A percentile compares a stretch with the other conserved stretches of the same genome.
phyloP scores from a whole-genome alignment of 768 basidiomycete species.

The Xanthoconium stramineum region DNA sequence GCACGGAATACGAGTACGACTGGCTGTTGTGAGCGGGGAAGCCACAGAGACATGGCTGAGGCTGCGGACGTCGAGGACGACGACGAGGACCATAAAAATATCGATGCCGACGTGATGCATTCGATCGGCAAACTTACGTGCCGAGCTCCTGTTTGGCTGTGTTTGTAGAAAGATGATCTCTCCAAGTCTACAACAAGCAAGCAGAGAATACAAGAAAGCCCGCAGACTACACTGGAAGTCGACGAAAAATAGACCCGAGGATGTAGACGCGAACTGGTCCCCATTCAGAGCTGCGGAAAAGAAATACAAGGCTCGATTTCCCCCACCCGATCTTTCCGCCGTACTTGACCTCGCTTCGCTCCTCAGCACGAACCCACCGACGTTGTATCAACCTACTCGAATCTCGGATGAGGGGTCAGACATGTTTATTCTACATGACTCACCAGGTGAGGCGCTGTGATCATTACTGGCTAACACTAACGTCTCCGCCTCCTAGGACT shows the following conservation, averaged over 20 bases:
- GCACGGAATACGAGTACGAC: conserved; percentile 42
- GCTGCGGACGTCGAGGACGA: too few species aligned
- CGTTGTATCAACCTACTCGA: conserved; percentile 1
- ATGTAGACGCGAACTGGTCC: conserved; percentile 58
- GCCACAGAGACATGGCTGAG: conserved; percentile 68
- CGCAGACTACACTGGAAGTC: conserved; percentile 56
- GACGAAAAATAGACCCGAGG: conserved; percentile 48
- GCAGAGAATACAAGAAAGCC: conserved; percentile 55
- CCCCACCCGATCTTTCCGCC: conserved; percentile 66
- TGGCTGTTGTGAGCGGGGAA: conserved; percentile 53
- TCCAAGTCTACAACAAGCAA: background rate
- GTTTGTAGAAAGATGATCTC: conserved; percentile 27
- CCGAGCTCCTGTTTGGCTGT: conserved; percentile 19
- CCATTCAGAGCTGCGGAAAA: conserved; percentile 79
- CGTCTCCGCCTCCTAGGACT: conserved; percentile 57
- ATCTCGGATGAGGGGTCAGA: background rate
- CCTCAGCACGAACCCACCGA: conserved; percentile 10
- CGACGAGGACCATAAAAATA: background rate
- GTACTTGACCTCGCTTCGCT: conserved; percentile 66
- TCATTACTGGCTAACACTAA: background rate
- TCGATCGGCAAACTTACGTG: conserved; percentile 5
- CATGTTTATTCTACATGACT: conserved; percentile 16
- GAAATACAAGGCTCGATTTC: conserved; percentile 73
- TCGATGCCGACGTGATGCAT: background rate
- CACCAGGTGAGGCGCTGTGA: conserved; percentile 39